phyloP scores from a whole-genome alignment of 164 flowering plant species.

The Umbilicus rupestris region DNA sequence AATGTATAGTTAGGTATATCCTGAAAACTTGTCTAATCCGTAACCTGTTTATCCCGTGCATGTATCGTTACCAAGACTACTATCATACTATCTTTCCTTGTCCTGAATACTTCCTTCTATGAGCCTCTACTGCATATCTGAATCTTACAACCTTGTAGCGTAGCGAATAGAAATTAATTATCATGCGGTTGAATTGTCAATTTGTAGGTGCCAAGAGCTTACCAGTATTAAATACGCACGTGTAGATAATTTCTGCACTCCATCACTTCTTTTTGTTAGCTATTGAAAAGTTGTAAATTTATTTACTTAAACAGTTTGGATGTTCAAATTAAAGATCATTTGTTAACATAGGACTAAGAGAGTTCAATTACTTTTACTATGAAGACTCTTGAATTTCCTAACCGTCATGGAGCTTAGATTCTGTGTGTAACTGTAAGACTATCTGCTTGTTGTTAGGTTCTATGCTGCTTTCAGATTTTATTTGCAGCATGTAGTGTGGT shows the following conservation, averaged over 20 bases:
- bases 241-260: background rate
- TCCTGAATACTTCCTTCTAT: too few relatives aligned
- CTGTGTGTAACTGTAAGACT: background rate
- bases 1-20: background rate
- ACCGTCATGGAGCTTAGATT: background rate
- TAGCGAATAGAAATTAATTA: background rate
- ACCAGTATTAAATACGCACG: background rate
- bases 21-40: too few relatives aligned
- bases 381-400: background rate
- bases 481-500: background rate
- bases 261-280: background rate
- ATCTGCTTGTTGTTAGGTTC: slow-evolving; percentile 3
- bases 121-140: too few relatives aligned
- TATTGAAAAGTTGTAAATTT: background rate
- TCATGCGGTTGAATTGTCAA: background rate
- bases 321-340: background rate
- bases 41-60: too few relatives aligned
- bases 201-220: background rate
- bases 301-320: background rate
- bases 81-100: too few relatives aligned
- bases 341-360: background rate
- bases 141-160: too few relatives aligned
- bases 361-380: background rate
- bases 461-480: background rate
- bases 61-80: too few relatives aligned